Evolutionary conservation across 2,329 filamentous ascomycete genomes (phyloP), one percentile per base, ranked within the genome.

Genomic region (Hymenoscyphus fructigenus): DNA sequence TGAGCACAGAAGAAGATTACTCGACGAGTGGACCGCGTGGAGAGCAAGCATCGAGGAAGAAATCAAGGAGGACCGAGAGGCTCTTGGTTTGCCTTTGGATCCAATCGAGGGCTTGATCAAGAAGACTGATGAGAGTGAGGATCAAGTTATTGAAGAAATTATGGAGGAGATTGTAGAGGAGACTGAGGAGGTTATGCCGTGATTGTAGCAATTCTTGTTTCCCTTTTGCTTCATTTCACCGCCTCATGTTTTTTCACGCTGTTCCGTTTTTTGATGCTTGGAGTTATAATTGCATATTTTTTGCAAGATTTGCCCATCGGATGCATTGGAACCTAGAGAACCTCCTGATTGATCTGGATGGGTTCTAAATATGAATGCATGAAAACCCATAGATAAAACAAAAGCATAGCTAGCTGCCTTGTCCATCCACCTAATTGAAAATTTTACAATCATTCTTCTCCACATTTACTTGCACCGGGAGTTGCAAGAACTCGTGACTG

Each of bases 1-100:
- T 68, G 94, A 98, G 79, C 88, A 88, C 71, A 88, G 95, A 72
- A 88, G 94, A 76, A 84, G 87, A 73, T 82, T 92, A 75, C 88
- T 99, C 73, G 87, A 90, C 71, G 94, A 98, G 80, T 99, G 95
- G 95, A 78, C 89, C 73, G 87, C 87, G 64, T 99, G 93, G 92
- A 85, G 93, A 76, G 86, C 87, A 74, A 82, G 84, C 66, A 85
- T 92, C 70, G 88, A 91, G 79, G 84, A 85, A 70, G 88, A 96
- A 74, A 77, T 94, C 59, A 78, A 80, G 66, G 89, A 91, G 72
- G 92, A 96, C 79, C 85, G 90, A 66, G 83, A 85, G 60, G 86
- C 82, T 6, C 79, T 87, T 57, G 91, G 90, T 61, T 78, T 95
- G 69, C 85, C 90, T 56, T 82, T 83, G 66, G 83, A 92, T 71